Evolutionary conservation across 169 alveolate species (phyloP).

Genomic region (Plasmodium cynomolgi): DNA sequence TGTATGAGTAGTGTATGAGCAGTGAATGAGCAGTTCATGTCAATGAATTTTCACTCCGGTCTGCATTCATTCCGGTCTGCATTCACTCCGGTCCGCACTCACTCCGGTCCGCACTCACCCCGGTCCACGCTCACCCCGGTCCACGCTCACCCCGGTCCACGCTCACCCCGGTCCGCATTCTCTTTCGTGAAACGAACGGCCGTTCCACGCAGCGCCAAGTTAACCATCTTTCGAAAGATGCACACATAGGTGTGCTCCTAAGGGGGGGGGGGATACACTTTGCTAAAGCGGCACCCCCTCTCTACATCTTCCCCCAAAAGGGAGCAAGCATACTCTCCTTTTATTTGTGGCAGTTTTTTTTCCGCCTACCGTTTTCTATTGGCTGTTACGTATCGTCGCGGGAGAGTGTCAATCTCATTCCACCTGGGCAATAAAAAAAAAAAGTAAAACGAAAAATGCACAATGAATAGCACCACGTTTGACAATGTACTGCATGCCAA

Average conservation of each 20-base stretch:
- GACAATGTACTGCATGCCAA: slow-evolving; percentile 26
- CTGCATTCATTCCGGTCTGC: neutral
- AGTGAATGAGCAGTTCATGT: neutral
- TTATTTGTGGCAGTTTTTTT: neutral
- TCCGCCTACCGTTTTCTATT: neutral
- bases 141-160: neutral
- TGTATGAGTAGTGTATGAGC: too few relatives aligned
- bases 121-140: neutral
- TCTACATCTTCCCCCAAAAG: neutral
- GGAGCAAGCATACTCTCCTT: neutral
- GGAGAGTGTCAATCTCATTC: neutral
- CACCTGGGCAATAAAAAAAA: neutral
- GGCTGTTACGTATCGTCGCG: neutral
- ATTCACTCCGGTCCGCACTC: neutral
- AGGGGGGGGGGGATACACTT: neutral
- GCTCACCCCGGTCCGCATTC: neutral
- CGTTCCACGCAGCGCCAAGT: neutral
- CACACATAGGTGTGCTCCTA: neutral
- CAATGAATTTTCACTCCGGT: neutral
- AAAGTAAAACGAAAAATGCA: neutral
- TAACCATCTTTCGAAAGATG: neutral
- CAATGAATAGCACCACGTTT: slow-evolving; percentile 29
- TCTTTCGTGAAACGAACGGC: neutral
- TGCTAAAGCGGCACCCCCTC: neutral
- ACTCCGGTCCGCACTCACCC: neutral